A percentile compares a stretch with the other conserved stretches of the same genome.
phyloP scores from a whole-genome alignment of 257 asterid species.

The Parsonsia alboflavescens region DNA sequence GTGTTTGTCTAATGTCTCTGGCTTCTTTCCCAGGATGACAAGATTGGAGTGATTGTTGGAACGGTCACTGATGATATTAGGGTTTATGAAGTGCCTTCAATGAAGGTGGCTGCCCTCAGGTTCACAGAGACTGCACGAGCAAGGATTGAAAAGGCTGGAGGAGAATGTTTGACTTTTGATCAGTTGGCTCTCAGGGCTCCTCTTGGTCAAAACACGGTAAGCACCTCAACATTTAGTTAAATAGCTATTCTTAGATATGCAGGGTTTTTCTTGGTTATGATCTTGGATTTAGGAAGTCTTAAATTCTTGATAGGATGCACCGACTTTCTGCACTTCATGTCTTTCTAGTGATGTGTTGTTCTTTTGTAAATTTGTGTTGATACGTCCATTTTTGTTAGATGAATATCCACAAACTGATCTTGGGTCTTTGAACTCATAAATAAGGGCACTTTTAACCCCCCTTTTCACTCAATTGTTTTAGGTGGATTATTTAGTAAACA shows the following conservation, averaged over 20 bases:
- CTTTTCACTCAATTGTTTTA: too few species aligned
- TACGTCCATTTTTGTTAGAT: neutral
- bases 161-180: constrained; percentile 39
- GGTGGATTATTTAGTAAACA: too few species aligned
- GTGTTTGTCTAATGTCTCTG: neutral
- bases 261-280: neutral
- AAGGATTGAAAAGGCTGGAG: constrained; percentile 42
- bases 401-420: neutral
- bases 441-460: neutral
- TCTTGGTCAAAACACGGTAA: constrained; percentile 41
- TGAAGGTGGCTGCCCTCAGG: constrained; percentile 35
- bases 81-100: constrained; percentile 26
- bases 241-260: neutral
- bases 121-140: constrained; percentile 42
- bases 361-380: neutral
- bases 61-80: constrained; percentile 35
- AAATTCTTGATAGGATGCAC: neutral
- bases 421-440: neutral
- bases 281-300: neutral
- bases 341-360: neutral
- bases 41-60: constrained; percentile 34
- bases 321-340: neutral
- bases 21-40: constrained; percentile 23
- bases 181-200: constrained; percentile 40
- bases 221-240: neutral